A percentile compares a stretch with the other conserved stretches of the same genome.
phyloP scores from a whole-genome alignment of 306 rosid species.

The Inga leiocalycina region DNA sequence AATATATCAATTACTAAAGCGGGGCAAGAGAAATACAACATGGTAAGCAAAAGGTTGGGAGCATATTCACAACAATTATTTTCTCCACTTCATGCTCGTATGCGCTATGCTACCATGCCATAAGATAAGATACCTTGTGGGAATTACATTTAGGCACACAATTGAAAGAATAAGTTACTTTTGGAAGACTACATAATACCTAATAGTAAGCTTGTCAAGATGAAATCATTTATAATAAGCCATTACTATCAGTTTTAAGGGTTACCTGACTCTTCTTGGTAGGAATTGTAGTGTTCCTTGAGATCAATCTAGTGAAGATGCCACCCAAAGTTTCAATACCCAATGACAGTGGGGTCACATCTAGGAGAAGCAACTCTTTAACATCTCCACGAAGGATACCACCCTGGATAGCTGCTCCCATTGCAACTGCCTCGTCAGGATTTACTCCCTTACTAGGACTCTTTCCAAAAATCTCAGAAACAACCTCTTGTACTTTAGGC shows the following conservation, averaged over 20 bases:
- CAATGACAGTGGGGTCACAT: not conserved
- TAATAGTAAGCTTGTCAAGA: not conserved
- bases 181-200: not conserved
- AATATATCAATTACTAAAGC: not conserved
- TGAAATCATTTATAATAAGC: not conserved
- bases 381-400: conserved; percentile 4
- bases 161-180: not conserved
- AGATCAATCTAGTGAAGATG: not conserved
- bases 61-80: not conserved
- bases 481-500: conserved; percentile 3
- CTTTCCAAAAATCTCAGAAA: not conserved
- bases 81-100: not conserved
- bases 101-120: not conserved
- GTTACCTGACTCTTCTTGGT: conserved; percentile 11
- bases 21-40: not conserved
- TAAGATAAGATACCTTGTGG: not conserved
- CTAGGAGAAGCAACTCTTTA: not conserved
- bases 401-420: conserved; percentile 7
- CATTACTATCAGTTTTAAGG: not conserved
- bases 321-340: conserved; percentile 16
- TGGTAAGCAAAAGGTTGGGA: not conserved
- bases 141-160: not conserved
- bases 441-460: not conserved
- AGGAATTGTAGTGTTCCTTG: conserved; percentile 7
- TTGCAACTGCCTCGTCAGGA: conserved; percentile 12